phyloP scores from a whole-genome alignment of 2,329 filamentous ascomycete species.

The Ophiostoma himal-ulmi region DNA sequence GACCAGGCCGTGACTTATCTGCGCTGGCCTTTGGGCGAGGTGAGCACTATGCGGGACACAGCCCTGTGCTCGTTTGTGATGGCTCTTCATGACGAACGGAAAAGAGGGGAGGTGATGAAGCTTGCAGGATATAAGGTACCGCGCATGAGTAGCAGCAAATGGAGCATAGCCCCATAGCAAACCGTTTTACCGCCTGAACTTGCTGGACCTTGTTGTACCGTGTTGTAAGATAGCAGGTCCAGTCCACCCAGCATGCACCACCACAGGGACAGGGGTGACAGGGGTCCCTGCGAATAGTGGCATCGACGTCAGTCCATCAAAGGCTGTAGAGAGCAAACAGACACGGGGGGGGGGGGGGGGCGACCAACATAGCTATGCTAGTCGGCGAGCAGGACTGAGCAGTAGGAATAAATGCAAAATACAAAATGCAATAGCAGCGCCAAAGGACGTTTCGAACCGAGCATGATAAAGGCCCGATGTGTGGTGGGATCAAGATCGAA shows the following conservation, averaged over 20 bases:
- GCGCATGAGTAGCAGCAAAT: not conserved
- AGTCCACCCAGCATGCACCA: not conserved
- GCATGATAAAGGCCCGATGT: not conserved
- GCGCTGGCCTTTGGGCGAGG: not conserved
- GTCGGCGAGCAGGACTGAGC: not conserved
- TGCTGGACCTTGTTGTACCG: not conserved
- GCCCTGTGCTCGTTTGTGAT: not conserved
- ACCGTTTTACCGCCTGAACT: not conserved
- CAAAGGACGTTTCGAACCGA: not conserved
- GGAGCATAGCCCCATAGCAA: not conserved
- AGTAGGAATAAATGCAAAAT: not conserved
- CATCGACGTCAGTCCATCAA: not conserved
- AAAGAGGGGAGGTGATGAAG: constrained; percentile 11
- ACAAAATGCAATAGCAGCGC: not conserved
- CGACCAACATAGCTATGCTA: not conserved
- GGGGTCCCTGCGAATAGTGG: too few species aligned
- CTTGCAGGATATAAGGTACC: not conserved
- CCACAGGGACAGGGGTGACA: too few species aligned
- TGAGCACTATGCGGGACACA: not conserved
- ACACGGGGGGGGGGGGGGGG: not conserved
- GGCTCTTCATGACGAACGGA: not conserved
- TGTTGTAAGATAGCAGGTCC: not conserved
- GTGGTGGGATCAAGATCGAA: not conserved
- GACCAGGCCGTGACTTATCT: not conserved
- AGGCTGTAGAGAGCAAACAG: not conserved